These are phyloP conservation scores for Phlebiopsis gigantea DNA, from an alignment of 768 basidiomycete genomes.

Conservation along the genomic window DNA sequence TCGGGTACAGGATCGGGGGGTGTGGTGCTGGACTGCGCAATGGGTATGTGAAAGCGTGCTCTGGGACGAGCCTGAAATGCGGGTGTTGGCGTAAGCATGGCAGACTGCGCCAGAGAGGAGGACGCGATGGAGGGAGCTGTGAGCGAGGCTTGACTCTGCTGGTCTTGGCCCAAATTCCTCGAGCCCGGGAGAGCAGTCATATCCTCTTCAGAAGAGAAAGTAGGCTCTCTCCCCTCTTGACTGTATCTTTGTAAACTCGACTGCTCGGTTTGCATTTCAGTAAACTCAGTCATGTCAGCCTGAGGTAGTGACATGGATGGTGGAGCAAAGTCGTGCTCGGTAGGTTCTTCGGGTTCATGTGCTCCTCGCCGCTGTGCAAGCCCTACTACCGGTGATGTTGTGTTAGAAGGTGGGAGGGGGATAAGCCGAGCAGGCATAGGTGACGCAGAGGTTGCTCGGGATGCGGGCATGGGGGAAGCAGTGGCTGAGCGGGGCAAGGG, in stretches of 20 bases:
- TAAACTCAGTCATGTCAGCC: conserved; percentile 1
- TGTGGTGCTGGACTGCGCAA: conserved; percentile 23
- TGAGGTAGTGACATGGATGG: conserved; percentile 3
- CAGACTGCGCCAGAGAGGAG: conserved; percentile 52
- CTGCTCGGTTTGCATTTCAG: conserved; percentile 8
- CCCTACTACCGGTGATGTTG: background rate
- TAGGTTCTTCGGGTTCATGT: background rate
- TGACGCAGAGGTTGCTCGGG: conserved; percentile 27
- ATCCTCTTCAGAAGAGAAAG: conserved; percentile 64
- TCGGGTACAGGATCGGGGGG: conserved; percentile 19
- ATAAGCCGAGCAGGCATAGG: conserved; percentile 8
- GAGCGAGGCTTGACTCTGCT: conserved; percentile 27
- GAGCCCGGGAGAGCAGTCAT: conserved; percentile 11
- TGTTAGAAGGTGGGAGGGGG: conserved; percentile 1
- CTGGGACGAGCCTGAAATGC: conserved; percentile 56
- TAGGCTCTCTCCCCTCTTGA: conserved; percentile 42
- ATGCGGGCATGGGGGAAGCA: conserved; percentile 24
- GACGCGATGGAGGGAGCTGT: conserved; percentile 35
- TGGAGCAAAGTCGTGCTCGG: conserved; percentile 2
- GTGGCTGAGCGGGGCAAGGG: conserved; percentile 34
- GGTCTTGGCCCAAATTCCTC: conserved; percentile 3
- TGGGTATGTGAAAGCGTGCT: conserved; percentile 52
- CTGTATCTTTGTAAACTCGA: background rate
- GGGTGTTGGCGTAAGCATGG: conserved; percentile 65
- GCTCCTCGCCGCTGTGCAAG: background rate